Base-by-base conservation (phyloP, 305 asterid genomes). In the Fraxinus dipetala region DNA sequence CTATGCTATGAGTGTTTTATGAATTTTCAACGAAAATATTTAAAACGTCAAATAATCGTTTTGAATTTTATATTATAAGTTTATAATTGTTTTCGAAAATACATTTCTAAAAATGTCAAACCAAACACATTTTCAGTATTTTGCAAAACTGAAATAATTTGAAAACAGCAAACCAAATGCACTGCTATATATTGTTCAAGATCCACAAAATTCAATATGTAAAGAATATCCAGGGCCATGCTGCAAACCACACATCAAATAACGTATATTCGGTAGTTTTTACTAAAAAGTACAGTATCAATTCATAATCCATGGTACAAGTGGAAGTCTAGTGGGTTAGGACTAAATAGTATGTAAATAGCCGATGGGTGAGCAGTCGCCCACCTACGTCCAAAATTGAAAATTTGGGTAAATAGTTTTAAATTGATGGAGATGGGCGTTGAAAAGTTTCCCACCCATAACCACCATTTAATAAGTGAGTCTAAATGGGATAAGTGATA, bases 161-260 rank as follows among this genome's bases (percentile, higher is more conserved):
- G 38, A 34, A 34, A 34, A 34, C 8, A 34, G 38, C 38, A 34
- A 34, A 34, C 1, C 38, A 34, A 34, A 34, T 6, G 38, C 38
- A 34, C 38, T 8, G 5, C 5, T 34, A 34, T 34, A 34, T 34
- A 34, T 38, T 28, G 40, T 11, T 7, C 45, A 65, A 38, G 54
- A 73, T 34, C 72, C 32, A 28, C 40, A 18, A 78, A 30, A 61
- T 59, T 59, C 34, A 77, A 32, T 2, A 82, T 43, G 78, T 28
- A 43, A 31, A 65, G 38, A 70, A 65, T 40, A 76, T 75, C n/a
- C 40, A 59, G 67, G 56, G 48, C 63, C 69, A 54, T 20, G 65
- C 75, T 79, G 13, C 38, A 72, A 32, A 73, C 73, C 36, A 80
- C 45, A 30, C 51, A 18, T 73, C 79, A 72, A 18, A 11, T 61